Evolutionary conservation across 1,139 yeast genomes (phyloP).

Genomic region (Pichia sp.): DNA sequence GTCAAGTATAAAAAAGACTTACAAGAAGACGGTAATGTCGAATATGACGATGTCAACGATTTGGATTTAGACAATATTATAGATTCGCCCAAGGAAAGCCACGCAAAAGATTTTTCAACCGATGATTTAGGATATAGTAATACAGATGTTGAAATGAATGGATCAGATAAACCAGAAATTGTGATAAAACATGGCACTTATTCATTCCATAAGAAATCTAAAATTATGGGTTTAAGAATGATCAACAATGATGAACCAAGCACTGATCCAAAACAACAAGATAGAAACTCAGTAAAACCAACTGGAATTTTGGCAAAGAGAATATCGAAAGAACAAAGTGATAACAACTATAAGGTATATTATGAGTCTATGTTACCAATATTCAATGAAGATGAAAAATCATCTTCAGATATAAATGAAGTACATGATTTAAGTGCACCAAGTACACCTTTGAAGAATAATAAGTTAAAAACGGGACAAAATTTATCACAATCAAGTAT

Average conservation of each 20-base stretch:
- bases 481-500: conserved; percentile 6
- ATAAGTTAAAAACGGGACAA: not conserved
- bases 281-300: not conserved
- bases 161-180: conserved; percentile 6
- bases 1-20: conserved; percentile 33
- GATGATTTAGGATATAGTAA: not conserved
- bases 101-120: conserved; percentile 1
- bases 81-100: conserved; percentile 8
- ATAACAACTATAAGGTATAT: conserved; percentile 20
- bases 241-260: conserved; percentile 8
- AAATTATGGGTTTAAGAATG: conserved; percentile 22
- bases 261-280: not conserved
- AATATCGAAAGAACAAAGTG: conserved; percentile 3
- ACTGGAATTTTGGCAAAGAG: not conserved
- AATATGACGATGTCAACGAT: conserved; percentile 20
- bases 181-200: conserved; percentile 14
- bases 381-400: conserved; percentile 3
- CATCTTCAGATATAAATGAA: not conserved
- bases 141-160: not conserved
- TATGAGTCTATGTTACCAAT: conserved; percentile 30
- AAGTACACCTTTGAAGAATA: not conserved
- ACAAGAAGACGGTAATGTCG: conserved; percentile 18
- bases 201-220: conserved; percentile 19
- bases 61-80: conserved; percentile 24
- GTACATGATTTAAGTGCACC: not conserved